These are phyloP conservation scores for Domatiomyces globalis DNA, from an alignment of 2,329 filamentous ascomycete species.

Conservation along the genomic window DNA sequence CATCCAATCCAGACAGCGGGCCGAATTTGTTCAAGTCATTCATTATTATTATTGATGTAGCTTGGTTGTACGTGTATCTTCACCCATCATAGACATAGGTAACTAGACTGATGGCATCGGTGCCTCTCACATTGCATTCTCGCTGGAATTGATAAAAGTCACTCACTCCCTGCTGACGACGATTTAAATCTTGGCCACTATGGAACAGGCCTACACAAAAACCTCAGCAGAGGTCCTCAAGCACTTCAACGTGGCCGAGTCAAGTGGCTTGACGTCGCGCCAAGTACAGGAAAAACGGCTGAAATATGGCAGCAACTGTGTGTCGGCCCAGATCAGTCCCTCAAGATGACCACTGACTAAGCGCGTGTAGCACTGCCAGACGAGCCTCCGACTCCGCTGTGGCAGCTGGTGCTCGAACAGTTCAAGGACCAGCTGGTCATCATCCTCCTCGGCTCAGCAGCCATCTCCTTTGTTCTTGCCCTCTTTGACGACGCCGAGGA, in stretches of 20 bases:
- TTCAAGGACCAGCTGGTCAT: conserved; percentile 98
- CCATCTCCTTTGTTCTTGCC: conserved; percentile 82
- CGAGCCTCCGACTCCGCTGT: conserved; percentile 88
- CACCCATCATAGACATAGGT: not conserved
- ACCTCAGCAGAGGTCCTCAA: conserved; percentile 37
- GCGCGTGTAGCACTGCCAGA: conserved; percentile 51
- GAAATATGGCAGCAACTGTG: conserved; percentile 43
- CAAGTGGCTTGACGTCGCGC: conserved; percentile 35
- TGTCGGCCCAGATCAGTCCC: conserved; percentile 7
- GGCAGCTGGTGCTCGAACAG: conserved; percentile 93
- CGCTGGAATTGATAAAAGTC: not conserved
- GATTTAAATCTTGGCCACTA: conserved; percentile 16
- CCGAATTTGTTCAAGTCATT: not conserved
- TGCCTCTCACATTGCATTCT: not conserved
- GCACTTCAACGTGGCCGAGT: conserved; percentile 39
- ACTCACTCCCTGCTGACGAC: not conserved
- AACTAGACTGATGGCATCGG: not conserved
- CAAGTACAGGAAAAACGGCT: conserved; percentile 34
- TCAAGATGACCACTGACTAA: not conserved
- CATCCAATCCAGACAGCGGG: too few species aligned
- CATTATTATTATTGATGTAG: not conserved
- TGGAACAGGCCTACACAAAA: conserved; percentile 41
- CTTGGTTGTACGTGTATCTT: not conserved
- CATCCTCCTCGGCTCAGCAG: conserved; percentile 83
- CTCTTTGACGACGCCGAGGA: conserved; percentile 86